Conservation (phyloP, 2,329 filamentous ascomycete species). For the Byssoonygena ceratinophila region DNA sequence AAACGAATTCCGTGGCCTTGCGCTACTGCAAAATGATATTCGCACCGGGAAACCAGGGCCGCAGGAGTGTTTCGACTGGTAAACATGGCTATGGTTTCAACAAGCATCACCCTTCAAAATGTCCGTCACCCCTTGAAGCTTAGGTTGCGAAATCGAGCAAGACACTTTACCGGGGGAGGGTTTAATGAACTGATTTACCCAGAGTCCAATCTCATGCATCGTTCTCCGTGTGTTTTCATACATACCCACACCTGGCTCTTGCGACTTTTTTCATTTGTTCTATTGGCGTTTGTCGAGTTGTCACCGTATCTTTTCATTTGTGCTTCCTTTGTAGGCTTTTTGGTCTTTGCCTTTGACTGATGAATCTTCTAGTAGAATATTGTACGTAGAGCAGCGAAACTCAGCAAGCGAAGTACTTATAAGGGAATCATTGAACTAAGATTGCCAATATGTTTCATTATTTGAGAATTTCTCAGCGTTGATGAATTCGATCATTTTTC, state of each 20-base stretch:
- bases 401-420: slow-evolving; percentile 6
- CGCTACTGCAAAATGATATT: background rate
- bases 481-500: background rate
- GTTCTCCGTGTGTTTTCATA: slow-evolving; percentile 7
- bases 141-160: background rate
- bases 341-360: slow-evolving; percentile 1
- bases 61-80: background rate
- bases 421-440: background rate
- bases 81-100: background rate
- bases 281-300: slow-evolving; percentile 1
- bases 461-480: background rate
- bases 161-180: background rate
- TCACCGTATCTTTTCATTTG: slow-evolving; percentile 1
- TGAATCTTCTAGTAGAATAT: slow-evolving; percentile 4
- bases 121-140: background rate
- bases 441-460: slow-evolving; percentile 1
- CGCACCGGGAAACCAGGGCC: background rate
- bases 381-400: slow-evolving; percentile 9
- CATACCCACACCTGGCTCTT: slow-evolving; percentile 5
- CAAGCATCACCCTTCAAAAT: background rate
- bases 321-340: slow-evolving; percentile 2
- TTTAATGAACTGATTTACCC: slow-evolving; percentile 1
- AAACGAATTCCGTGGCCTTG: too few relatives aligned
- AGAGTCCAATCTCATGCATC: slow-evolving; percentile 5
- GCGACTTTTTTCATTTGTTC: slow-evolving; percentile 2